Evolutionary conservation across 2,329 filamentous ascomycete genomes (phyloP), one percentile per base, ranked within the genome.

Genomic region (Sclerotinia nivalis): DNA sequence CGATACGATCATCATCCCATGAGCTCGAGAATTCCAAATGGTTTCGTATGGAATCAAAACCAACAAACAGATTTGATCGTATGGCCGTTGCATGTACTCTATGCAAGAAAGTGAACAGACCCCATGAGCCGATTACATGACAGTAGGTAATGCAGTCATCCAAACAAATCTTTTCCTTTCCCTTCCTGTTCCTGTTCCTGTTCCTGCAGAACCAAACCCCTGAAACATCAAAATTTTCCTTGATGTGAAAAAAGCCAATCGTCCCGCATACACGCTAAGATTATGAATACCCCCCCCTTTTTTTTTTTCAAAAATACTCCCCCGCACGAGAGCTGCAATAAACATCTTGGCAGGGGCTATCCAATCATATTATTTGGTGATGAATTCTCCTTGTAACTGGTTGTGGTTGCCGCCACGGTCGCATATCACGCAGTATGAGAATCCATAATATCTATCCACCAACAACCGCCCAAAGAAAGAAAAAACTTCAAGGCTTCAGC

Each of bases 321-420:
- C 28, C n/a, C 34, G 22, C 37, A 28, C 56, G 18, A 37, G 4
- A 34, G 20, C 37, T 31, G 22, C n/a, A 54, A 13, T 28, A 47
- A 37, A 18, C 20, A 50, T 18, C 58, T 69, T 69, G 66, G 66
- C 66, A 69, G 66, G 58, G 66, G 49, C 25, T 31, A 52, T 22
- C 58, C 66, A 69, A 69, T 64, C n/a, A 52, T 22, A 6, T 50
- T 72, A 18, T 45, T 72, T n/a, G 2, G 4, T 50, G 13, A 8
- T 40, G 20, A 50, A 50, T 50, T 50, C 31, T 50, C 13, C 22
- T 50, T 37, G 8, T 28, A 34, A 62, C 20, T 62, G 60, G 28
- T 18, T 18, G 20, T 37, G 45, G 28, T 64, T 64, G n/a, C 60
- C 45, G 60, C 45, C 60, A 50, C 45, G 12, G 28, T 37, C 45